A percentile compares a stretch with the other conserved stretches of the same genome.
Evolutionary conservation across 2,329 filamentous ascomycete genomes (phyloP).

Genomic region (Bipolaris sorokiniana): DNA sequence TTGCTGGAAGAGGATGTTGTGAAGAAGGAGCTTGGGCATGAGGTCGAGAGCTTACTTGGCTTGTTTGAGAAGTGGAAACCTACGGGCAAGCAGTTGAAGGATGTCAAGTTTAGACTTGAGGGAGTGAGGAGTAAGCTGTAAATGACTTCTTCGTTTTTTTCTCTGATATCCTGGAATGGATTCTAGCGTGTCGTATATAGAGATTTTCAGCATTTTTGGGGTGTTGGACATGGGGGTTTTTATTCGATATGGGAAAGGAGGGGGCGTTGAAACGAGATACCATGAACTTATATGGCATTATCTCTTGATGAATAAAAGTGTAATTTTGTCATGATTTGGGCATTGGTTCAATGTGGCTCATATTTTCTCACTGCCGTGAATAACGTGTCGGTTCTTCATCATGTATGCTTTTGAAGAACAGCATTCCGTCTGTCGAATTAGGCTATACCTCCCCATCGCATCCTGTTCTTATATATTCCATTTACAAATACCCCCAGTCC

Average conservation of each 20-base stretch:
- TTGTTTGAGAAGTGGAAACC: conserved; percentile 97
- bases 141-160: neutral
- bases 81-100: conserved; percentile 85
- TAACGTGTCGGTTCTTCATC: neutral
- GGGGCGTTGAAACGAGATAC: neutral
- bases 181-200: neutral
- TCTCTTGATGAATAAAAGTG: neutral
- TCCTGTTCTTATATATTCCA: neutral
- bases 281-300: neutral
- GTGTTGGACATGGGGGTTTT: neutral
- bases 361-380: neutral
- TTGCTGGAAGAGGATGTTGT: conserved; percentile 91
- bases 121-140: conserved; percentile 84
- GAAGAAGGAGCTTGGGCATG: conserved; percentile 75
- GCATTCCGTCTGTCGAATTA: neutral
- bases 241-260: neutral
- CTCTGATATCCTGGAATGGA: neutral
- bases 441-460: neutral
- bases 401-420: neutral
- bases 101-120: conserved; percentile 93
- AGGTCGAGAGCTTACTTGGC: conserved; percentile 78
- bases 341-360: neutral
- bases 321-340: neutral
- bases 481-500: neutral
- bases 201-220: neutral